Percentiles rank a stretch among this genome's conserved stretches.
These are phyloP conservation scores for Ceratonia siliqua DNA, from an alignment of 306 rosid species.

Conservation along the genomic window DNA sequence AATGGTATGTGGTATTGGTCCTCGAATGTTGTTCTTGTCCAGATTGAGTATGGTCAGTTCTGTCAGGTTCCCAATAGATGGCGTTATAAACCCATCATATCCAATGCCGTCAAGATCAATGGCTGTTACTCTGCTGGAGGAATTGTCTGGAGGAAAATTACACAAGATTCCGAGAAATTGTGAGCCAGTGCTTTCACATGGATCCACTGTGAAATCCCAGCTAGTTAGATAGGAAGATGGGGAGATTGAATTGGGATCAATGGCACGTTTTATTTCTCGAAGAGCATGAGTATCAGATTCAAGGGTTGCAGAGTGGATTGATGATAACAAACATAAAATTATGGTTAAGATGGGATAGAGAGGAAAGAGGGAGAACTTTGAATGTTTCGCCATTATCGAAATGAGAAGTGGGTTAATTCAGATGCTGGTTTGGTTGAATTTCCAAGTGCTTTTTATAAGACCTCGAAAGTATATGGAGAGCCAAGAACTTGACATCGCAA, in stretches of 20 bases:
- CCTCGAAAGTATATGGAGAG: background rate
- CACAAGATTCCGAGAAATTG: conserved; percentile 56
- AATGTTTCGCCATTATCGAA: conserved; percentile 35
- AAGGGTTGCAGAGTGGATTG: conserved; percentile 34
- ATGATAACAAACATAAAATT: conserved; percentile 1
- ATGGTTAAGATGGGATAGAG: conserved; percentile 24
- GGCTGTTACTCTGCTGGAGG: conserved; percentile 48
- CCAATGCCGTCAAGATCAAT: conserved; percentile 53
- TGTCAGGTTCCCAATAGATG: conserved; percentile 44
- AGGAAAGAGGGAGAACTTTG: conserved; percentile 12
- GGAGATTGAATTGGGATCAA: conserved; percentile 51
- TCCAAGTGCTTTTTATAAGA: conserved; percentile 42
- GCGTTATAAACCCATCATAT: conserved; percentile 52
- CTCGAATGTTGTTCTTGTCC: conserved; percentile 48
- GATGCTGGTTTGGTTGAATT: conserved; percentile 20
- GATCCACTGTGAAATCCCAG: conserved; percentile 53
- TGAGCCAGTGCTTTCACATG: conserved; percentile 43
- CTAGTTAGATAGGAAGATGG: conserved; percentile 34
- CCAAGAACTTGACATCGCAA: background rate
- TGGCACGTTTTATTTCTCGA: conserved; percentile 24
- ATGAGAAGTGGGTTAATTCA: background rate
- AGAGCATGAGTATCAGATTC: conserved; percentile 39
- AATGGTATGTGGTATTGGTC: conserved; percentile 45
- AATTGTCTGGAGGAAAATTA: conserved; percentile 36
- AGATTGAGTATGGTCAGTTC: conserved; percentile 45